Conservation (phyloP, 305 asterid genomes). For the Galium porrigens region DNA sequence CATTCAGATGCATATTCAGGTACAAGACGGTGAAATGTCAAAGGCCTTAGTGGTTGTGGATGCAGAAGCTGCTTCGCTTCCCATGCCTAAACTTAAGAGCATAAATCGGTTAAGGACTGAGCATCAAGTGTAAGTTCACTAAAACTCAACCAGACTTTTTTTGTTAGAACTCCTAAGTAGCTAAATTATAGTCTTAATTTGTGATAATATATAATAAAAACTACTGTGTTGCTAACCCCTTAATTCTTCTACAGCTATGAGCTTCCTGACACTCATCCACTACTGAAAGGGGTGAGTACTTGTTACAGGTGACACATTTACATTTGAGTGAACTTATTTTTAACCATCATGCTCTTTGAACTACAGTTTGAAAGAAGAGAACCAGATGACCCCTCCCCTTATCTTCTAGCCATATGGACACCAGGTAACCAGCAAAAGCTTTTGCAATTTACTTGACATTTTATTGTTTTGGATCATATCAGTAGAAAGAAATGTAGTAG, state of each 20-base stretch:
- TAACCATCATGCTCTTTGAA: slow-evolving; percentile 16
- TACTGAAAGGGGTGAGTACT: slow-evolving; percentile 65
- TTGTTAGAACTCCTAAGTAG: not conserved
- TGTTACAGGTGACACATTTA: slow-evolving; percentile 8
- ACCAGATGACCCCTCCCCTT: slow-evolving; percentile 81
- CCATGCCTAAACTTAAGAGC: slow-evolving; percentile 79
- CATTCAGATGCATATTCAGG: slow-evolving; percentile 43
- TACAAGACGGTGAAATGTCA: slow-evolving; percentile 62
- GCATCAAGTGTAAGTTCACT: slow-evolving; percentile 78
- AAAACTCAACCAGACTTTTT: slow-evolving; percentile 4
- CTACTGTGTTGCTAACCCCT: slow-evolving; percentile 17
- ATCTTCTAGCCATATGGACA: slow-evolving; percentile 68
- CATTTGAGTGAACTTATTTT: not conserved
- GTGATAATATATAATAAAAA: slow-evolving; percentile 7
- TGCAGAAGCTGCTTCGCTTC: slow-evolving; percentile 80
- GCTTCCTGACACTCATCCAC: slow-evolving; percentile 90
- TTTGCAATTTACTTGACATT: not conserved
- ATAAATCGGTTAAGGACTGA: slow-evolving; percentile 90
- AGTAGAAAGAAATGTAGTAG: not conserved
- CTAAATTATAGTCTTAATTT: not conserved
- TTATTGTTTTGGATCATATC: not conserved
- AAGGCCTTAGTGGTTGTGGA: slow-evolving; percentile 81
- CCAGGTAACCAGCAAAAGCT: slow-evolving; percentile 23
- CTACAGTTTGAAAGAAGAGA: slow-evolving; percentile 81
- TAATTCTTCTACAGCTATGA: slow-evolving; percentile 57